These are phyloP conservation scores for Venturia carpophila DNA, from an alignment of 2,329 filamentous ascomycete genomes.

Conservation along the genomic window DNA sequence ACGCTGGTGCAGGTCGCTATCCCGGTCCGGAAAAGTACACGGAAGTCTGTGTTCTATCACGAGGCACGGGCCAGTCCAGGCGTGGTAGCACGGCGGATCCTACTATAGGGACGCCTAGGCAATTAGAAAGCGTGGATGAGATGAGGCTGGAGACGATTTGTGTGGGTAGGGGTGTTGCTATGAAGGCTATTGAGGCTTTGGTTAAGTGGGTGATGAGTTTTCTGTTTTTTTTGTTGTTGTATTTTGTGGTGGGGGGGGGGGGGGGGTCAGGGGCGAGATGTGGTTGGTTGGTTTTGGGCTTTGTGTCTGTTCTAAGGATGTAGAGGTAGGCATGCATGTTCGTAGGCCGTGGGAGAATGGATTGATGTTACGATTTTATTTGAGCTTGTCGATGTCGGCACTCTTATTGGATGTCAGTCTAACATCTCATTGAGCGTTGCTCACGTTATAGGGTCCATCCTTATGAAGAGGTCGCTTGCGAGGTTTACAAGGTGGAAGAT, in stretches of 20 bases:
- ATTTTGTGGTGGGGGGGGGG: too few species aligned
- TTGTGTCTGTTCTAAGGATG: too few species aligned
- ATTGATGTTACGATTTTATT: too few species aligned
- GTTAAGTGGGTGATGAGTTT: conserved; percentile 46
- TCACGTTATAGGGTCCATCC: conserved; percentile 34
- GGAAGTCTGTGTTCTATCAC: conserved; percentile 35
- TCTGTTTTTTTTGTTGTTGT: background rate
- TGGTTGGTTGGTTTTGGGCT: too few species aligned
- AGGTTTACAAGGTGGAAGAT: conserved; percentile 40
- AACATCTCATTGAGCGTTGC: conserved; percentile 12
- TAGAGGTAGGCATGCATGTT: too few species aligned
- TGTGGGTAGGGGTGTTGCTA: conserved; percentile 49
- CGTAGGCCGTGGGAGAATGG: too few species aligned
- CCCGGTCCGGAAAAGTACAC: conserved; percentile 37
- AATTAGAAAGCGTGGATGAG: conserved; percentile 44
- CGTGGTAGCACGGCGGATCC: conserved; percentile 56
- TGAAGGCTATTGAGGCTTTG: conserved; percentile 53
- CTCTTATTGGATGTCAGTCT: background rate
- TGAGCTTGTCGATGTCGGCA: background rate
- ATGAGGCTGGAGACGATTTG: conserved; percentile 56
- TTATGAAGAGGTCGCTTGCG: conserved; percentile 40
- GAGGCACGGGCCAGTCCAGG: conserved; percentile 58
- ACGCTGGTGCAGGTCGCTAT: conserved; percentile 38
- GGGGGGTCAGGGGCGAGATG: background rate
- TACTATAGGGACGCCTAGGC: conserved; percentile 51